These are phyloP conservation scores for Diplodia sapinea DNA, from an alignment of 2,329 filamentous ascomycete species.

Conservation along the genomic window DNA sequence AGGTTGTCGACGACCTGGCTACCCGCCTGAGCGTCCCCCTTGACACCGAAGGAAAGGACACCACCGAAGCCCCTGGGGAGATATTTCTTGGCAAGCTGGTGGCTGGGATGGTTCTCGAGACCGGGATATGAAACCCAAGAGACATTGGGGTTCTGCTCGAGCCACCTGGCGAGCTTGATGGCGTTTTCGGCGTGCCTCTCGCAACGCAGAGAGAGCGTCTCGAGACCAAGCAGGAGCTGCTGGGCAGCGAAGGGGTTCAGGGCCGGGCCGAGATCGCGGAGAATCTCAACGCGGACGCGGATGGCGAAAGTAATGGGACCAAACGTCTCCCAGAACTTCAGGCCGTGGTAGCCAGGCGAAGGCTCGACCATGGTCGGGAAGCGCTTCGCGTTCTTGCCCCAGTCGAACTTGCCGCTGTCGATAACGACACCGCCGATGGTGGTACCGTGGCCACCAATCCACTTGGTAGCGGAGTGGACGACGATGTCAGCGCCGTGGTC, in stretches of 20 bases:
- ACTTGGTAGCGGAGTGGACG: slow-evolving; percentile 93
- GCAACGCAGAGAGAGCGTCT: slow-evolving; percentile 85
- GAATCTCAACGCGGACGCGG: slow-evolving; percentile 84
- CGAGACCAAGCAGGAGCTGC: slow-evolving; percentile 84
- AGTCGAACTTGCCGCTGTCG: slow-evolving; percentile 91
- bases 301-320: slow-evolving; percentile 82
- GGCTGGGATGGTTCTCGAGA: slow-evolving; percentile 78
- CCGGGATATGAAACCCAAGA: slow-evolving; percentile 95
- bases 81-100: slow-evolving; percentile 85
- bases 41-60: slow-evolving; percentile 91
- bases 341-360: slow-evolving; percentile 85
- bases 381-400: slow-evolving; percentile 79
- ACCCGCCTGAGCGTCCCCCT: slow-evolving; percentile 82
- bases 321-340: slow-evolving; percentile 95
- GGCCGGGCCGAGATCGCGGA: slow-evolving; percentile 81
- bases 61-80: slow-evolving; percentile 84
- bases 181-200: slow-evolving; percentile 90
- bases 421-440: slow-evolving; percentile 87
- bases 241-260: slow-evolving; percentile 92
- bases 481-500: slow-evolving; percentile 92
- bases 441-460: slow-evolving; percentile 95
- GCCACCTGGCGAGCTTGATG: slow-evolving; percentile 77
- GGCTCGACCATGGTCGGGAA: slow-evolving; percentile 95
- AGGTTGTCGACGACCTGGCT: slow-evolving; percentile 90
- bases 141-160: slow-evolving; percentile 82